Base-by-base conservation (phyloP, 176 grass and related monocot genomes). In the Typha latifolia region DNA sequence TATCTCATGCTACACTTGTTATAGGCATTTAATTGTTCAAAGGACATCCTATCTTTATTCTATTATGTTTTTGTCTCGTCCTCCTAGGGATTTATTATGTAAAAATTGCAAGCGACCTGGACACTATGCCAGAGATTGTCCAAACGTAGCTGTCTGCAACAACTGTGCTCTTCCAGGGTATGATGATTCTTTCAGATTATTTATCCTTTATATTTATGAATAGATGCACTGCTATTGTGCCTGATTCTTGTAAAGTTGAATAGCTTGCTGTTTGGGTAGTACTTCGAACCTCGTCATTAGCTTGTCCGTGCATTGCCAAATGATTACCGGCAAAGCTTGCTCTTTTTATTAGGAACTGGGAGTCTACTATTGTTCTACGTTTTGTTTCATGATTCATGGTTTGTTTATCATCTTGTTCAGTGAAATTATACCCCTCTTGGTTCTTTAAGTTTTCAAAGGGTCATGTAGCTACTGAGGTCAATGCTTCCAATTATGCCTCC, bases 41-140 rank as follows among this genome's bases (percentile, higher is more conserved):
- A 10, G 5, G 22, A 14, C 20, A 59, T 59, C 10, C 53, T 59
- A 59, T 59, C 5, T 59, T 59, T 59, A 21, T 59, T 19, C 20
- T 59, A 59, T 59, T 59, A 59, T 19, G 16, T 59, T 22, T 57
- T 57, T 59, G 16, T 19, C 9, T 59, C 9, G 50, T 59, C 6
- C n/a, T 21, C 5, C 14, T 74, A 91, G 93, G 80, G 80, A 91
- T 76, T 80, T 69, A 72, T 71, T 56, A 26, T 97, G 94, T 83
- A 93, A 89, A 26, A 97, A 90, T 32, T 97, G 94, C 79, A 89
- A 90, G 61, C 82, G 80, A 62, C 85, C 89, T 76, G 89, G 94
- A 15, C 89, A 90, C 63, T 92, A 77, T 49, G 94, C 85, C 49
- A 92, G 86, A 81, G 89, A 90, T 5, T 93, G 94, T 62, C 80